These are phyloP conservation scores for Angomonas ambiguus DNA, from an alignment of 208 protist genomes.

Conservation along the genomic window DNA sequence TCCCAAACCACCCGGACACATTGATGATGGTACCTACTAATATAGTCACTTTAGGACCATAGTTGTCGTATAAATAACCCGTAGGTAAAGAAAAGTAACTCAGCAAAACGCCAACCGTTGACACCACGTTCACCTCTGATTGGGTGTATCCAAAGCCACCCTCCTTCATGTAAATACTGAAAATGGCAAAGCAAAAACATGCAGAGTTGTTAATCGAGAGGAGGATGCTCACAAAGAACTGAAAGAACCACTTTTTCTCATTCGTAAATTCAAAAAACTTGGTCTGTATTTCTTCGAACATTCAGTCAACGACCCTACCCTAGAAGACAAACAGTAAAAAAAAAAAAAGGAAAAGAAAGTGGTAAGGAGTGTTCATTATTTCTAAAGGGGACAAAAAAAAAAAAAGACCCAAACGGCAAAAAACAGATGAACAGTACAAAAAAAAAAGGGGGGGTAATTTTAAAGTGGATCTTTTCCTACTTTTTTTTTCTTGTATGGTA, in stretches of 20 bases:
- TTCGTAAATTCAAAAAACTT: slow-evolving; percentile 13
- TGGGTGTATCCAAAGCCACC: slow-evolving; percentile 52
- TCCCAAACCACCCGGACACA: slow-evolving; percentile 58
- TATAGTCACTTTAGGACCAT: slow-evolving; percentile 47
- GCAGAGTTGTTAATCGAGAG: slow-evolving; percentile 77
- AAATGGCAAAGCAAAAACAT: slow-evolving; percentile 77
- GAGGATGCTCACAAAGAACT: slow-evolving; percentile 76
- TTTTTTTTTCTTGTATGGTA: neutral
- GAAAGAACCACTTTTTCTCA: slow-evolving; percentile 69
- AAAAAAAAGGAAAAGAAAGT: slow-evolving; percentile 6
- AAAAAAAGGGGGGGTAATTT: slow-evolving; percentile 17
- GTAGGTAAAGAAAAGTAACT: slow-evolving; percentile 83
- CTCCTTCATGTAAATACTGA: slow-evolving; percentile 62
- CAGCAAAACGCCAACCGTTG: slow-evolving; percentile 67
- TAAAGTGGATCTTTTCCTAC: too few relatives aligned
- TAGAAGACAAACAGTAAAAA: neutral
- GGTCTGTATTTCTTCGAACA: neutral
- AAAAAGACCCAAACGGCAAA: neutral
- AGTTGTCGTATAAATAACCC: slow-evolving; percentile 66
- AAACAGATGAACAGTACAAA: slow-evolving; percentile 6
- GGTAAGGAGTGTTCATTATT: neutral
- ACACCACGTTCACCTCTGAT: slow-evolving; percentile 53
- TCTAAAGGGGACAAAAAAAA: neutral
- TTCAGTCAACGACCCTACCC: neutral
- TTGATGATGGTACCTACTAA: slow-evolving; percentile 56